A percentile compares a stretch with the other conserved stretches of the same genome.
Conservation (phyloP, 805 yeast genomes). For the Nakazawaea sp. region DNA sequence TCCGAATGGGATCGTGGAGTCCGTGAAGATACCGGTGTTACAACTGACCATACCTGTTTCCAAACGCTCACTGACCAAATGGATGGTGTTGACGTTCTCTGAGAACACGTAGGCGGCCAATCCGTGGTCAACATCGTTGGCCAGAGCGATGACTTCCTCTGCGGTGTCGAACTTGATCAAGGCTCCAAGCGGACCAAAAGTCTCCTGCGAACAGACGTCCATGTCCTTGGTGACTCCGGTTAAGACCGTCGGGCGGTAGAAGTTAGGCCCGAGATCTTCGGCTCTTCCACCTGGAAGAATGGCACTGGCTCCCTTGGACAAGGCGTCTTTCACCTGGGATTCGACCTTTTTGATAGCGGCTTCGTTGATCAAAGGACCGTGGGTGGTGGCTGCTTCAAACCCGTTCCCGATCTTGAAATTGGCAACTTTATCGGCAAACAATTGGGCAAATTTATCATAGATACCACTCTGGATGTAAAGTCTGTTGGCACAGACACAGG, state of each 20-base stretch:
- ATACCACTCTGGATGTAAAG: constrained; percentile 56
- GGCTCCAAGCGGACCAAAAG: constrained; percentile 78
- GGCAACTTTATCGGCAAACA: constrained; percentile 38
- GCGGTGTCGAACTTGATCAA: constrained; percentile 57
- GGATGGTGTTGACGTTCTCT: constrained; percentile 42
- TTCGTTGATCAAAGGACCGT: constrained; percentile 69
- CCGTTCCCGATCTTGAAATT: constrained; percentile 57
- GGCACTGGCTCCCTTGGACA: constrained; percentile 55
- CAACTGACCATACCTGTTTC: constrained; percentile 81
- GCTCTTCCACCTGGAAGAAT: constrained; percentile 54
- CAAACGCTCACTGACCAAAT: constrained; percentile 58
- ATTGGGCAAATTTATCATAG: constrained; percentile 51
- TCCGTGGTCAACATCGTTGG: constrained; percentile 67
- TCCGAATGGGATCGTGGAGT: constrained; percentile 63
- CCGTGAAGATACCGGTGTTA: constrained; percentile 70
- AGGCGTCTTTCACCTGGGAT: constrained; percentile 61
- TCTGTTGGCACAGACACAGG: constrained; percentile 77
- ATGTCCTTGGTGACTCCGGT: constrained; percentile 52
- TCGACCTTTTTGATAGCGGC: constrained; percentile 57
- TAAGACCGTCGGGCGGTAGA: constrained; percentile 63
- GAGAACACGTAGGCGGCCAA: constrained; percentile 74
- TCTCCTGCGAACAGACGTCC: constrained; percentile 60
- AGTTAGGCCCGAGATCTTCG: constrained; percentile 51
- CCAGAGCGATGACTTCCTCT: constrained; percentile 53
- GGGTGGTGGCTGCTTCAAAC: constrained; percentile 49